Conservation (phyloP, 192 early-diverging fungal genomes). For the Glomus cerebriforme region DNA sequence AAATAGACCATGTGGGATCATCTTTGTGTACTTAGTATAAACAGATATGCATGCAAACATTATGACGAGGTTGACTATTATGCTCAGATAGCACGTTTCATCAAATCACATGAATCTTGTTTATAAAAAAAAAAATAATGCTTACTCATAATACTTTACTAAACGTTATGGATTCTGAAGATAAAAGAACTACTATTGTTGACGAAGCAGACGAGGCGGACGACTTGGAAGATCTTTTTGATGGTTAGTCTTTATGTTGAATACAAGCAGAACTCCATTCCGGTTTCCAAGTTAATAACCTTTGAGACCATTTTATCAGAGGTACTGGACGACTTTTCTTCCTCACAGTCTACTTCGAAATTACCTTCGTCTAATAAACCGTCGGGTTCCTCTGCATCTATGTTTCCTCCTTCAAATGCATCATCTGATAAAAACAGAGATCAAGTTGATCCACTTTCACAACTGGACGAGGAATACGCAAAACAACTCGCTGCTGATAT, state of each 20-base stretch:
- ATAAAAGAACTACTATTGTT: slow-evolving; percentile 42
- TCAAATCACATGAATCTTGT: no score
- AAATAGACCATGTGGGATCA: slow-evolving; percentile 9
- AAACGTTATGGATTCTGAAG: slow-evolving; percentile 1
- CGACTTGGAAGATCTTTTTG: slow-evolving; percentile 70
- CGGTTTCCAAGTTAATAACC: background rate
- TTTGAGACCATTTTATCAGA: slow-evolving; percentile 43
- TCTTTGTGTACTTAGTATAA: background rate
- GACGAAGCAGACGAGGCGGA: slow-evolving; percentile 63
- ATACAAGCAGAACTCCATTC: background rate
- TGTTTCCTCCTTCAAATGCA: slow-evolving; percentile 38
- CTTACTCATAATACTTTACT: no score
- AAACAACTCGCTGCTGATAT: slow-evolving; percentile 77
- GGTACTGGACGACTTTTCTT: slow-evolving; percentile 74
- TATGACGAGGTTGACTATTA: no score
- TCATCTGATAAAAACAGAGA: slow-evolving; percentile 25
- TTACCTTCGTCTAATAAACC: slow-evolving; percentile 33
- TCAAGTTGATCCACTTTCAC: slow-evolving; percentile 31
- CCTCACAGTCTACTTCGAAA: slow-evolving; percentile 30
- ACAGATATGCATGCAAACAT: no score
- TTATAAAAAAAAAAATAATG: no score
- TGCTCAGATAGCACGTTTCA: no score
- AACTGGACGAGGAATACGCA: slow-evolving; percentile 71
- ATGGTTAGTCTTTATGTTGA: slow-evolving; percentile 45
- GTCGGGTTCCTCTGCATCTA: slow-evolving; percentile 44